Evolutionary conservation across 1,139 yeast species (phyloP), one percentile per base, ranked within the genome.

Genomic region (Nakaseomyces delphensis): DNA sequence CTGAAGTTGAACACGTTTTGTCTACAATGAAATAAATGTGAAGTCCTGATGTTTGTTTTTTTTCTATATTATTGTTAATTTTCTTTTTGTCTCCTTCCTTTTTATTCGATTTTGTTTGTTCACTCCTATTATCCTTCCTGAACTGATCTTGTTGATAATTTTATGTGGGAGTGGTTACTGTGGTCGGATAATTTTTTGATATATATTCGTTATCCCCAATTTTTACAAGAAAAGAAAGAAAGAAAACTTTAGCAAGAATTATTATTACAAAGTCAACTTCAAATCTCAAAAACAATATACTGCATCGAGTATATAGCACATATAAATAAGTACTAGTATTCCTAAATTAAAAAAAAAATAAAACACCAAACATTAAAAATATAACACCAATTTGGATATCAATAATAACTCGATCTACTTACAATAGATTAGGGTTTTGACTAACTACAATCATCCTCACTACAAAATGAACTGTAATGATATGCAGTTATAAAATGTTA

Each of bases 1-100:
- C 84, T 62, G 97, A 91, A 61, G 76, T 89, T 61, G 98, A 91
- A 77, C 82, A 77, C 68, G 72, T 87, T 66, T 86, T 89, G 59
- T 63, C 69, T 38, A 52, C 52, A 40, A 51, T 59, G 49, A 58
- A 56, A 39, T 57, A 50, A 45, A 8, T 18, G n/a, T n/a, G 23
- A 19, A 31, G 28, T 25, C 5, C n/a, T 25, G 28, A 25, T 5
- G 10, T 7, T 25, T 25, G 13, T 25, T 2, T 25, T 25, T 25
- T 10, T 25, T 25, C n/a, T 7, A 11, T 25, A n/a, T 25, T 9
- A 5, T 25, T 7, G 13, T 4, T 28, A 14, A 31, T 16, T 31
- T 16, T 19, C 35, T 7, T 31, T 31, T 31, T 9, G 3, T 18
- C 4, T 9, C 21, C 5, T 10, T 31, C 23, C 21, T 18, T 2